Base-by-base conservation (phyloP, 805 yeast species). In the Pichia rugopelliculosa region DNA sequence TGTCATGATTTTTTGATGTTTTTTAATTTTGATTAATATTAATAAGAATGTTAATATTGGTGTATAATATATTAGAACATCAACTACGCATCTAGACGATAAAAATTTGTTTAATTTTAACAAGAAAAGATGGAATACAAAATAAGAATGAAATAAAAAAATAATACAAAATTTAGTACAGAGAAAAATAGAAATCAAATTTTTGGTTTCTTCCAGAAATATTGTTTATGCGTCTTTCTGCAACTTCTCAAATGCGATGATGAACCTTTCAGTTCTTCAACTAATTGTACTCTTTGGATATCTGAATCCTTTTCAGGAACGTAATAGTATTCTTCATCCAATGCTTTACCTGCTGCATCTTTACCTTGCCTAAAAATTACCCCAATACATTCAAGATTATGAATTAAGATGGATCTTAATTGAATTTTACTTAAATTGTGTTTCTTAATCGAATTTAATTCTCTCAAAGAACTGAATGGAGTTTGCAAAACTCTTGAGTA, bases 251-350 rank as follows among this genome's bases (percentile, higher is more conserved):
- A 71, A 43, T 63, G 66, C 3, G 79, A 77, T 0, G 91, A 87
- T 4, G 84, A 77, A 11, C 97, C 97, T 61, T 87, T 85, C 46
- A 88, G 69, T 40, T 85, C 82, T 44, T 79, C 76, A 6, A 90
- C 95, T 53, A 89, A 67, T 42, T 66, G 65, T 37, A 79, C 80
- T 61, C 99, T 80, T 42, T 80, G 80, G 24, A 61, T 58, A 59
- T 91, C 96, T 34, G 67, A 61, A 65, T 93, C 99, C 41, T 80
- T 75, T 55, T 89, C 98, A 3, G 89, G 81, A 48, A 82, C 80
- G 61, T 93, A 93, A 65, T 89, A 93, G 61, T 87, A 93, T 62
- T 93, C 97, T 62, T 88, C 95, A 55, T 91, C 98, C 52, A 93
- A 72, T 4, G 86, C 87, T 64, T 89, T 88, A 11, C 98, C 99